These are phyloP conservation scores for Pichia phayaonensis DNA, from an alignment of 805 yeast species.

Conservation along the genomic window DNA sequence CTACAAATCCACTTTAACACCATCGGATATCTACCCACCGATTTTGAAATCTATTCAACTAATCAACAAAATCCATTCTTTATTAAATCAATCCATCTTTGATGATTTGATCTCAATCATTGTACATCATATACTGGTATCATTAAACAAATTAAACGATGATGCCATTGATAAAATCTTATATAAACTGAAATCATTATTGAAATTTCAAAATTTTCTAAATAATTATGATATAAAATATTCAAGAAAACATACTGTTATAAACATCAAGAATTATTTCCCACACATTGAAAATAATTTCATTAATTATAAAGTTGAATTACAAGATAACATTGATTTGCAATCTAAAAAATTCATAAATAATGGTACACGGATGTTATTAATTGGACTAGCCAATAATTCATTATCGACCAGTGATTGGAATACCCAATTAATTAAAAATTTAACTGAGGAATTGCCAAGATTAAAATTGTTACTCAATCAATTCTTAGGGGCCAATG, in stretches of 20 bases:
- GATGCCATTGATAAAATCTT: conserved; percentile 56
- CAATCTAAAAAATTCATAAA: neutral
- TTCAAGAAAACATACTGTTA: conserved; percentile 58
- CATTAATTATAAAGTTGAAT: conserved; percentile 68
- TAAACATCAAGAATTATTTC: conserved; percentile 43
- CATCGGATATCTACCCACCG: conserved; percentile 49
- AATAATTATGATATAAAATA: conserved; percentile 72
- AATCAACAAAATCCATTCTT: conserved; percentile 69
- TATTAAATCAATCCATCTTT: conserved; percentile 69
- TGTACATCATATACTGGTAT: conserved; percentile 65
- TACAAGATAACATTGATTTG: conserved; percentile 60
- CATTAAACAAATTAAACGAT: conserved; percentile 42
- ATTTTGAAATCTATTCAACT: conserved; percentile 59
- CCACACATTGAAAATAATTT: conserved; percentile 36
- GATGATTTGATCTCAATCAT: conserved; percentile 86
- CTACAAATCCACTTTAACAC: conserved; percentile 45
- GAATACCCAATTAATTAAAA: conserved; percentile 34
- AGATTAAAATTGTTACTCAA: conserved; percentile 44
- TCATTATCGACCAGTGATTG: neutral
- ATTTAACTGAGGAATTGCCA: conserved; percentile 49
- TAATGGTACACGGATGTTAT: neutral
- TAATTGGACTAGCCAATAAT: neutral
- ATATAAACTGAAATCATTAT: conserved; percentile 63
- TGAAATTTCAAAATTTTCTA: conserved; percentile 63
- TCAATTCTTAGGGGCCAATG: conserved; percentile 48